phyloP scores from a whole-genome alignment of 169 alveolate genomes.

The Plasmodium gallinaceum region DNA sequence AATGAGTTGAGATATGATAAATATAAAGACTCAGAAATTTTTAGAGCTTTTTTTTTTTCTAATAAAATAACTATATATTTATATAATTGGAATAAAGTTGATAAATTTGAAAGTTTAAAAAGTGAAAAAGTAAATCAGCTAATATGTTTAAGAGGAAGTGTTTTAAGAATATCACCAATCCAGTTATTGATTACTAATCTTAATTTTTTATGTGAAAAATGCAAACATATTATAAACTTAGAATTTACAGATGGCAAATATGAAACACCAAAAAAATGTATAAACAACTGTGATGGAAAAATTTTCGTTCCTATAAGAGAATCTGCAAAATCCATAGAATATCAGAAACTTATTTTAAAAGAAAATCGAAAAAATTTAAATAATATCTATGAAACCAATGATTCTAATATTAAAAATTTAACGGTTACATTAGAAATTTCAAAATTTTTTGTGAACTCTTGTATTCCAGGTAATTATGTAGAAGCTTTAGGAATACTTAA shows the following conservation, averaged over 20 bases:
- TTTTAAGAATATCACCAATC: conserved; percentile 70
- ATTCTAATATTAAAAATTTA: conserved; percentile 27
- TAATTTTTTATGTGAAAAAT: conserved; percentile 67
- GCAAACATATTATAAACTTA: conserved; percentile 29
- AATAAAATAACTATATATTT: conserved; percentile 48
- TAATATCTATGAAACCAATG: conserved; percentile 42
- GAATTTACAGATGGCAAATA: conserved; percentile 69
- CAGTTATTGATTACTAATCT: conserved; percentile 48
- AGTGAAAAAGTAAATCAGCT: conserved; percentile 73
- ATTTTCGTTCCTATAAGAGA: conserved; percentile 46
- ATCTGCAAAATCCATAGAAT: conserved; percentile 73
- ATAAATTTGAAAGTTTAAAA: conserved; percentile 58
- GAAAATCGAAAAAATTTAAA: conserved; percentile 47
- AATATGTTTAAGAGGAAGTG: conserved; percentile 62
- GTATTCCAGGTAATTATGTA: conserved; percentile 57
- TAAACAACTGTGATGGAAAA: conserved; percentile 39
- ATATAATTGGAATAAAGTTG: conserved; percentile 65
- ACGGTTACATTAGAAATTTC: conserved; percentile 56
- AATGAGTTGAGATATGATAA: conserved; percentile 33
- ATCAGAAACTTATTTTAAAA: conserved; percentile 58
- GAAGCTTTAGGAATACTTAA: conserved; percentile 65
- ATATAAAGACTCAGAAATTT: conserved; percentile 39
- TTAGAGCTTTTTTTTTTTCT: conserved; percentile 34
- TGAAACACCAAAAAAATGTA: conserved; percentile 58
- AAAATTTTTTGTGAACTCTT: conserved; percentile 57